Percentiles rank a stretch among this genome's conserved stretches.
phyloP scores from a whole-genome alignment of 257 asterid genomes.

The Solanum stenotomum region DNA sequence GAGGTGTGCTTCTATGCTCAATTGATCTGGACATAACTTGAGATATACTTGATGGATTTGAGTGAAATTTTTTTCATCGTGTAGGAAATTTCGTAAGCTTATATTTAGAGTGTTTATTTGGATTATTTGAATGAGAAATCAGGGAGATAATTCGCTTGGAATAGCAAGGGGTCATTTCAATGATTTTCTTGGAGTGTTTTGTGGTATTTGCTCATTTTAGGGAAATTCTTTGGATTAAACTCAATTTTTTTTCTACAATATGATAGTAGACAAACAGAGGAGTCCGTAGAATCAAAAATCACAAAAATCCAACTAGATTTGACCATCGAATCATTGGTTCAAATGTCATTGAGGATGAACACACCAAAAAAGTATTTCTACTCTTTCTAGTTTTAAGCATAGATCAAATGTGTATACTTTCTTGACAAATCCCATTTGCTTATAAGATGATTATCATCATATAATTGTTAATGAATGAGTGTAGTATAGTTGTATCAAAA shows the following conservation, averaged over 20 bases:
- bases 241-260: background rate
- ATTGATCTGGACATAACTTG: conserved; percentile 30
- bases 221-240: conserved; percentile 14
- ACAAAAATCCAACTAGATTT: conserved; percentile 16
- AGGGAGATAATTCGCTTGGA: conserved; percentile 18
- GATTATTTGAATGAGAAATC: background rate
- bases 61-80: conserved; percentile 2
- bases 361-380: background rate
- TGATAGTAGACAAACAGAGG: conserved; percentile 10
- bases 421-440: background rate
- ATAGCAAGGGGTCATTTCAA: conserved; percentile 33
- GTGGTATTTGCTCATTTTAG: conserved; percentile 12
- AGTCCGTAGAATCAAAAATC: conserved; percentile 17
- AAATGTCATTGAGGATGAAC: conserved; percentile 51
- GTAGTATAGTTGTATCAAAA: background rate
- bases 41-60: conserved; percentile 10
- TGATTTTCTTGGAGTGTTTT: conserved; percentile 13
- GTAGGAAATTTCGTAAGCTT: conserved; percentile 51
- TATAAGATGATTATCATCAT: background rate
- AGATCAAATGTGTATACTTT: background rate
- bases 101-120: conserved; percentile 2
- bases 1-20: conserved; percentile 60
- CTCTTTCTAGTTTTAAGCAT: background rate
- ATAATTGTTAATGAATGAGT: background rate
- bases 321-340: background rate